Conservation (phyloP, 352 stramenopile species). For the Phytophthora colocasiae region DNA sequence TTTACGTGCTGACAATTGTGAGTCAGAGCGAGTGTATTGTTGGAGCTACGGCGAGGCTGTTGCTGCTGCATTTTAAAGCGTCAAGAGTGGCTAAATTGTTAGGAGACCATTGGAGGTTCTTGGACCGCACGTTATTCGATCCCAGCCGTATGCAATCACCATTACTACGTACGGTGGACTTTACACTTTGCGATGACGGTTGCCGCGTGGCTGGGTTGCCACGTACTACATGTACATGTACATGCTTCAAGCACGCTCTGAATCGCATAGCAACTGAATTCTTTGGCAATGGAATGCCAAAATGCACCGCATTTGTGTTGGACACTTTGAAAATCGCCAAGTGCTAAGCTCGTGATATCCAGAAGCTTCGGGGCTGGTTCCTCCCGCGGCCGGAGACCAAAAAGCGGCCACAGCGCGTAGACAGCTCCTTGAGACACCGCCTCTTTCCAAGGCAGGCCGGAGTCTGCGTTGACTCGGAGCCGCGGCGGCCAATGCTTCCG, state of each 20-base stretch:
- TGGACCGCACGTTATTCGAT: background rate
- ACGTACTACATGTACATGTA: no score
- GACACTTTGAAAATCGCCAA: background rate
- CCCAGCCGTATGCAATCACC: slow-evolving; percentile 2
- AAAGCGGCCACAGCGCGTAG: slow-evolving; percentile 6
- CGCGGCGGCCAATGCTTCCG: slow-evolving; percentile 12
- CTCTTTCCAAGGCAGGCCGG: slow-evolving; percentile 17
- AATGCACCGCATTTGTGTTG: background rate
- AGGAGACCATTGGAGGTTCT: slow-evolving; percentile 4
- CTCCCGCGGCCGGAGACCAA: slow-evolving; percentile 8
- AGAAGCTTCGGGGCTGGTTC: slow-evolving; percentile 40
- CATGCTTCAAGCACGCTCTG: slow-evolving; percentile 4
- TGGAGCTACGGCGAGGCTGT: slow-evolving; percentile 6
- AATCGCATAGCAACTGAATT: background rate
- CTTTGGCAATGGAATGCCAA: background rate
- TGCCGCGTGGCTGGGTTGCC: background rate
- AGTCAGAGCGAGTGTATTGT: background rate
- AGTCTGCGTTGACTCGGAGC: background rate
- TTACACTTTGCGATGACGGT: slow-evolving; percentile 8
- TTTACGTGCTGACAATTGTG: no score
- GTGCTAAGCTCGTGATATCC: slow-evolving; percentile 8
- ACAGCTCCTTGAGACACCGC: slow-evolving; percentile 34
- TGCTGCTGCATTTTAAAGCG: slow-evolving; percentile 3
- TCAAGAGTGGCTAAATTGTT: background rate
- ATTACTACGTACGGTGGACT: slow-evolving; percentile 17